Conservation (phyloP, 352 stramenopile genomes). For the Pythium aquatile region DNA sequence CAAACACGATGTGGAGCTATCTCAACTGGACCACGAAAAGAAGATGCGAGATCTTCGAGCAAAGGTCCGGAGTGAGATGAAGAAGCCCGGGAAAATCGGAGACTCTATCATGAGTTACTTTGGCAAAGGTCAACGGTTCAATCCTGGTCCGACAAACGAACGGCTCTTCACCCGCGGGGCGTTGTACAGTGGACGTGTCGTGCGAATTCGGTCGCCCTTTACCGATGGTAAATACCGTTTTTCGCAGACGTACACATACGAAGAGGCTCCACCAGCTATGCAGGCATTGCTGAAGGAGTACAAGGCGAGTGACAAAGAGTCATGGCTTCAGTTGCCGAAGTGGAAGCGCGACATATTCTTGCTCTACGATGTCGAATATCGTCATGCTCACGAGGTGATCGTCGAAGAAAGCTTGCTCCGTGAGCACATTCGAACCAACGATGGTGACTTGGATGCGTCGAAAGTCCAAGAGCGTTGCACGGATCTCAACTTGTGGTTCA, state of each 20-base stretch:
- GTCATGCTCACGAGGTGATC: slow-evolving; percentile 54
- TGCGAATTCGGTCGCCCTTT: slow-evolving; percentile 57
- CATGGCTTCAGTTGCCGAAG: slow-evolving; percentile 49
- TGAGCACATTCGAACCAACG: slow-evolving; percentile 49
- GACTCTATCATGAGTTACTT: slow-evolving; percentile 68
- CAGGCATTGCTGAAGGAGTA: slow-evolving; percentile 42
- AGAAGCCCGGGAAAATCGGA: slow-evolving; percentile 41
- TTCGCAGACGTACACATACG: slow-evolving; percentile 39
- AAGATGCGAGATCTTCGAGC: slow-evolving; percentile 39
- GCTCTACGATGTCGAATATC: slow-evolving; percentile 71
- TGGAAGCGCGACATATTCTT: slow-evolving; percentile 59
- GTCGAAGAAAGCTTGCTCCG: slow-evolving; percentile 60
- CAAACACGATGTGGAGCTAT: slow-evolving; percentile 30
- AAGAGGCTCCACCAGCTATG: slow-evolving; percentile 35
- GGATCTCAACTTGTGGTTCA: slow-evolving; percentile 68
- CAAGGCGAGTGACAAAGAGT: slow-evolving; percentile 47
- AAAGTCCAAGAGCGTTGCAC: slow-evolving; percentile 61
- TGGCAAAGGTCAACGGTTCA: slow-evolving; percentile 42
- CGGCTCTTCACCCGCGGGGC: slow-evolving; percentile 43
- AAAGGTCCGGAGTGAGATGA: slow-evolving; percentile 53
- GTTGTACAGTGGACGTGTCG: slow-evolving; percentile 51
- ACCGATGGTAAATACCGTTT: slow-evolving; percentile 46
- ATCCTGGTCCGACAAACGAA: slow-evolving; percentile 42
- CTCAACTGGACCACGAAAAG: slow-evolving; percentile 42
- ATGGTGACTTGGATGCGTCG: slow-evolving; percentile 52